A percentile compares a stretch with the other conserved stretches of the same genome.
These are phyloP conservation scores for Eucalyptus melliodora DNA, from an alignment of 345 rosid species.

Conservation along the genomic window DNA sequence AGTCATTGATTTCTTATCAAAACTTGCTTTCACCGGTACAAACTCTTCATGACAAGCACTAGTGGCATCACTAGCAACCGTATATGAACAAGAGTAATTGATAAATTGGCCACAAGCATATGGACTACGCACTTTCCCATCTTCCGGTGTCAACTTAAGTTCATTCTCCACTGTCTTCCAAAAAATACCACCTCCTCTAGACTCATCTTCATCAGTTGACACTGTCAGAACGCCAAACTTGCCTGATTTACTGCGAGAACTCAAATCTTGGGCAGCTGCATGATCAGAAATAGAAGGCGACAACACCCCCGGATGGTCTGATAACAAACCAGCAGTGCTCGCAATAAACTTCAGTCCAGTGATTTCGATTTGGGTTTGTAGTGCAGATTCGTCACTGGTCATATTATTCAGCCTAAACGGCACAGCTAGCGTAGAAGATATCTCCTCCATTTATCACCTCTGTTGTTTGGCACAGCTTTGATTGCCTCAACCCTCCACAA, in stretches of 20 bases:
- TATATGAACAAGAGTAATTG: neutral
- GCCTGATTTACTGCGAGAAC: neutral
- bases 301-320: neutral
- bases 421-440: slow-evolving; percentile 30
- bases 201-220: neutral
- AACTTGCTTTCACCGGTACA: slow-evolving; percentile 2
- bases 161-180: neutral
- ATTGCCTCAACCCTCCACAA: neutral
- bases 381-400: slow-evolving; percentile 2
- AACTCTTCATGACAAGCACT: neutral
- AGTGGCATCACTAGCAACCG: neutral
- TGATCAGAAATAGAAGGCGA: neutral
- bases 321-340: slow-evolving; percentile 4
- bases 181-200: neutral
- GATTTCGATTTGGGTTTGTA: slow-evolving; percentile 16
- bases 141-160: neutral
- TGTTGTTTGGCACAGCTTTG: neutral
- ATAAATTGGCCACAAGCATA: neutral
- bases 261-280: neutral
- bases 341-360: slow-evolving; percentile 9
- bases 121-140: neutral
- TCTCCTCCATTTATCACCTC: slow-evolving; percentile 29
- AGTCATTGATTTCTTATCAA: neutral
- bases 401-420: slow-evolving; percentile 17
- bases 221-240: neutral